phyloP scores from a whole-genome alignment of 2,329 filamentous ascomycete species.

The Coniella vitis region DNA sequence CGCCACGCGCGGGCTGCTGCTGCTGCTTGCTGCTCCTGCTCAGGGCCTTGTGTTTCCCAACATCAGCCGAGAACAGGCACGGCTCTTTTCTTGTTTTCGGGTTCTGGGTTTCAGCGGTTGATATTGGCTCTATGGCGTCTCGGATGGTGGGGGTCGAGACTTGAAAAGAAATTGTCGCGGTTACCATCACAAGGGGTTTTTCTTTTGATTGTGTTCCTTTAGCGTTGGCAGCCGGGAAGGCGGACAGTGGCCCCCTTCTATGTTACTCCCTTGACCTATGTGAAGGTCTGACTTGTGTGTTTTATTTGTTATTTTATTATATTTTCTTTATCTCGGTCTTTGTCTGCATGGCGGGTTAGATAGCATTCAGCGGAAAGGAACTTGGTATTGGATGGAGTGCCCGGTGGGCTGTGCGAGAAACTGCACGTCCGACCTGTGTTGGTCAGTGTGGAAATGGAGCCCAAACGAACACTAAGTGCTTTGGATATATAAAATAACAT shows the following conservation, averaged over 20 bases:
- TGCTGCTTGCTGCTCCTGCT: not conserved
- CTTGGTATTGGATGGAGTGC: not conserved
- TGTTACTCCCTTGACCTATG: no score
- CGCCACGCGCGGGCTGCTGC: not conserved
- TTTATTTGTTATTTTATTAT: not conserved
- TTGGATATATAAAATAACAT: not conserved
- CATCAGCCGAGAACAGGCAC: not conserved
- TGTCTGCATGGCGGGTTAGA: not conserved
- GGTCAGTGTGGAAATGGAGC: not conserved
- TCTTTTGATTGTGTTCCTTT: not conserved
- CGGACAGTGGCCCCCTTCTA: no score
- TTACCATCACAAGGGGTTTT: not conserved
- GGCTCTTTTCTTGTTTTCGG: not conserved
- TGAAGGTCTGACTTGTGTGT: no score
- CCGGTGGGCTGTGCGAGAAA: not conserved
- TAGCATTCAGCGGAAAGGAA: slow-evolving; percentile 2
- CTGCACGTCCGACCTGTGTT: not conserved
- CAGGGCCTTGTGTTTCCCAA: not conserved
- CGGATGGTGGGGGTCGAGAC: not conserved
- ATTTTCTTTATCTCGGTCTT: not conserved
- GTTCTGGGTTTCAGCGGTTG: not conserved
- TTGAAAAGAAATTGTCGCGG: not conserved
- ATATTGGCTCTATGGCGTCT: not conserved
- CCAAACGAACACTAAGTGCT: not conserved
- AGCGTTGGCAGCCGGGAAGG: no score